Evolutionary conservation across 768 basidiomycete genomes (phyloP).

Genomic region (Pleurotus tuber-regium): DNA sequence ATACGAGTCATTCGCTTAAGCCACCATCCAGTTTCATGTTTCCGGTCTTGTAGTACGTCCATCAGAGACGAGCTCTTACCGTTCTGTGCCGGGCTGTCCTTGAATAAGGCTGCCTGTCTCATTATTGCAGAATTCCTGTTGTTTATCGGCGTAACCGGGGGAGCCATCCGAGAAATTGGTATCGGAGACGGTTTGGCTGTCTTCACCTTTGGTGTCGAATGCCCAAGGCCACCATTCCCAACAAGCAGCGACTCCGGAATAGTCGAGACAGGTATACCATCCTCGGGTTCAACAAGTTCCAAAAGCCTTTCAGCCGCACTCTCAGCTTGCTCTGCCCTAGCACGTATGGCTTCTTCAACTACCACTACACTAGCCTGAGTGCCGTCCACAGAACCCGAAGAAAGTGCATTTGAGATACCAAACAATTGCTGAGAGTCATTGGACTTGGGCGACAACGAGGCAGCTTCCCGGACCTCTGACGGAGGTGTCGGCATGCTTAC

Average conservation of each 20-base stretch:
- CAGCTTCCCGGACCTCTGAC: constrained; percentile 37
- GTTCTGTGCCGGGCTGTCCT: constrained; percentile 72
- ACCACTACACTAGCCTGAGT: constrained; percentile 47
- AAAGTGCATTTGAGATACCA: constrained; percentile 56
- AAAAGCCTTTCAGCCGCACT: constrained; percentile 87
- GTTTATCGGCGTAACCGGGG: constrained; percentile 61
- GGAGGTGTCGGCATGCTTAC: constrained; percentile 23
- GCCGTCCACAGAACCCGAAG: constrained; percentile 46
- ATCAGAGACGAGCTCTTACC: constrained; percentile 56
- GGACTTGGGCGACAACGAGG: constrained; percentile 56
- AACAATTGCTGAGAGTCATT: constrained; percentile 44
- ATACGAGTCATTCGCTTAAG: constrained; percentile 68
- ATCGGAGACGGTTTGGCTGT: constrained; percentile 37
- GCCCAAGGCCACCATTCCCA: constrained; percentile 31
- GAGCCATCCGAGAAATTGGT: constrained; percentile 28
- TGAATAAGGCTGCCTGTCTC: constrained; percentile 75
- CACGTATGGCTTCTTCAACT: constrained; percentile 76
- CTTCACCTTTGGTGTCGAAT: constrained; percentile 32
- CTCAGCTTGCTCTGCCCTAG: constrained; percentile 90
- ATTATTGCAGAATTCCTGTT: constrained; percentile 57
- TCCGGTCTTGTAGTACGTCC: constrained; percentile 64
- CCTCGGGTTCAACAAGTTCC: constrained; percentile 83
- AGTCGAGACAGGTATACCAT: constrained; percentile 45
- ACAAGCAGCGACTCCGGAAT: constrained; percentile 56
- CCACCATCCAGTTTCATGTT: constrained; percentile 84